These are phyloP conservation scores for Micractinium conductrix DNA, from an alignment of 139 green algal genomes.

Conservation along the genomic window DNA sequence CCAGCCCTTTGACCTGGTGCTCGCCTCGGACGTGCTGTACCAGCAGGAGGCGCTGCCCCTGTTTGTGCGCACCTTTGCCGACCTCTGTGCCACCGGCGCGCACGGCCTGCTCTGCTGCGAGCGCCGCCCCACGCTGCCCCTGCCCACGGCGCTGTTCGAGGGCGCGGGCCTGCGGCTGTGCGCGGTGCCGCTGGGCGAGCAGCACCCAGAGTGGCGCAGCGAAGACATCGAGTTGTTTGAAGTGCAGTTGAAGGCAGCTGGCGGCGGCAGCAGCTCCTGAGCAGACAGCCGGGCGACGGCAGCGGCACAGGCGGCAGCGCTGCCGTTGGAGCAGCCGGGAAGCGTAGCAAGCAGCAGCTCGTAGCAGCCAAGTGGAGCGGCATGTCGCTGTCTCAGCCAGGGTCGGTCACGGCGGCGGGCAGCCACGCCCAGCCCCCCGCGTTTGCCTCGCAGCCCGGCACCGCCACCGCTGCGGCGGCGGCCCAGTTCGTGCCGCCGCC, in stretches of 20 bases:
- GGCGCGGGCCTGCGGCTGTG: slow-evolving; percentile 18
- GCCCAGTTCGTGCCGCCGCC: neutral
- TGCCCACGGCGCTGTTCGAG: slow-evolving; percentile 10
- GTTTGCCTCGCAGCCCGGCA: slow-evolving; percentile 5
- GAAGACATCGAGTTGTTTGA: slow-evolving; percentile 46
- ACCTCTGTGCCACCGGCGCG: neutral
- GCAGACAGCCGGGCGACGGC: neutral
- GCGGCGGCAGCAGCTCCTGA: neutral
- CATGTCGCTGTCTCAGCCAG: slow-evolving; percentile 26
- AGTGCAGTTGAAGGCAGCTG: neutral
- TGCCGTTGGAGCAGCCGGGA: neutral
- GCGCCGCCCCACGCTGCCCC: slow-evolving; percentile 32
- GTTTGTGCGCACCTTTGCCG: slow-evolving; percentile 22
- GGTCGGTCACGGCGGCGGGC: neutral
- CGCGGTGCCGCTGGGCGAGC: slow-evolving; percentile 37
- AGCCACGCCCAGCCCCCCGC: neutral
- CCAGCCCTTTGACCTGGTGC: slow-evolving; percentile 50
- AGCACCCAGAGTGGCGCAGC: slow-evolving; percentile 54
- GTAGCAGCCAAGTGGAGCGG: neutral
- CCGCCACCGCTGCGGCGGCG: neutral
- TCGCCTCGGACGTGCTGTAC: slow-evolving; percentile 59
- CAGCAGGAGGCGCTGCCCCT: slow-evolving; percentile 13
- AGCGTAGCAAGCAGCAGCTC: neutral
- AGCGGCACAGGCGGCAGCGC: neutral
- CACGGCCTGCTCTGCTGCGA: slow-evolving; percentile 33